Evolutionary conservation across 371 early-diverging fungal genomes (phyloP), one percentile per base, ranked within the genome.

Genomic region (Syncephalis fuscata): DNA sequence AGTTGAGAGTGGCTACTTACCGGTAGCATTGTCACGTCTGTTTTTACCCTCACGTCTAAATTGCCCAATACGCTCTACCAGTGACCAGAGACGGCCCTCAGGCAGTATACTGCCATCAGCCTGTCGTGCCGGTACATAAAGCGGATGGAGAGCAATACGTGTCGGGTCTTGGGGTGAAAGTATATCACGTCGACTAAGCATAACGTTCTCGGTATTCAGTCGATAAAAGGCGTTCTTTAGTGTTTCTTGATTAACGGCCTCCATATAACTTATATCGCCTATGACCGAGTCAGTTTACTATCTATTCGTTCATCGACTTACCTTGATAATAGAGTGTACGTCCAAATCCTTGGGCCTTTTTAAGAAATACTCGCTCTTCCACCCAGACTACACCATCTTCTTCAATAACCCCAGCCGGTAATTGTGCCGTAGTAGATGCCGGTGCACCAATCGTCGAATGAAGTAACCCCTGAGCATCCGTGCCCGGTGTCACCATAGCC

Each of bases 21-120:
- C 85, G 26, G 85, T 82, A 3, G 78, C 79, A 60, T 83, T 88
- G 51, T 88, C 89, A 49, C 89, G 66, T 46, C 89, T 66, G 52
- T 88, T 85, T 60, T 88, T 88, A 48, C 88, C 88, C 60, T 88
- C 88, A 39, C 88, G 66, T 56, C 88, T 59, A 55, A 80, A 85
- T 44, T 65, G 64, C n/a, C 88, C 82, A 52, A 88, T 82, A n/a
- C 70, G 65, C 56, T 88, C 86, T 38, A 83, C 83, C 39, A 86
- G 56, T 23, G 80, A 79, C 89, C 89, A 88, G 24, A 86, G 65
- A 38, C 66, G 58, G 0, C 84, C 85, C 21, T 69, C 59, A 20
- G 81, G 74, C 8, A 63, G 53, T 19, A 78, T 58, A 2, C 62
- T 51, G 1, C 75, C 76, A 50, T 74, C 53, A 7, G 52, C 56